Conservation (phyloP, 2,329 filamentous ascomycete genomes). For the Dactylonectria macrodidyma region DNA sequence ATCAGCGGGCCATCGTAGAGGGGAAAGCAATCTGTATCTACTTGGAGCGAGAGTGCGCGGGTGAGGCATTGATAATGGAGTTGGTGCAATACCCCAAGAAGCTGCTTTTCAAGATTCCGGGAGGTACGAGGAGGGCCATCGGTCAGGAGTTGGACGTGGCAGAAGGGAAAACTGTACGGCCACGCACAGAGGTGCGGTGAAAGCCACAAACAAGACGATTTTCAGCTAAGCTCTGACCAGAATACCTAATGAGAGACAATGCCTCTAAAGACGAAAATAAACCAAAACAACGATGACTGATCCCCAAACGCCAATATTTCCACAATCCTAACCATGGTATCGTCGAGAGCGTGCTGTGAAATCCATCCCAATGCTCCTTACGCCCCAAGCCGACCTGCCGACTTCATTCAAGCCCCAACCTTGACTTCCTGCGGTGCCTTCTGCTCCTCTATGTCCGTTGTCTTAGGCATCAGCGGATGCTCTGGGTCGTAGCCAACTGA, state of each 20-base stretch:
- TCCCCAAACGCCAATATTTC: conserved; percentile 33
- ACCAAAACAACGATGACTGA: conserved; percentile 15
- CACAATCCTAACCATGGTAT: conserved; percentile 33
- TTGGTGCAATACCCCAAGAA: conserved; percentile 38
- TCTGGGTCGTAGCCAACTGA: conserved; percentile 86
- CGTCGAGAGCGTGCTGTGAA: conserved; percentile 23
- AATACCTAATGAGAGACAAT: conserved; percentile 36
- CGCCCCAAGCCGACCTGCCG: conserved; percentile 4
- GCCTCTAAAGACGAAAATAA: conserved; percentile 1
- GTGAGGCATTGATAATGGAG: conserved; percentile 31
- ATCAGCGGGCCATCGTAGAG: conserved; percentile 61
- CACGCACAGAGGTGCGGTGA: neutral
- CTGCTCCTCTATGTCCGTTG: conserved; percentile 35
- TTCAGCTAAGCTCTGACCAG: conserved; percentile 1
- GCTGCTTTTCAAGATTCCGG: conserved; percentile 16
- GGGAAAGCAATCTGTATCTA: conserved; percentile 65
- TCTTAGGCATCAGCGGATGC: conserved; percentile 57
- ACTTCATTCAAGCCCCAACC: conserved; percentile 41
- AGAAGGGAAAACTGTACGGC: neutral
- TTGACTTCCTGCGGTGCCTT: conserved; percentile 39
- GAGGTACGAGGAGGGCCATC: neutral
- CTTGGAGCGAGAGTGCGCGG: conserved; percentile 43
- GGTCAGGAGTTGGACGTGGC: neutral
- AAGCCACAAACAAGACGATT: neutral
- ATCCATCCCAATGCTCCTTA: conserved; percentile 4